Conservation (phyloP, 2,329 filamentous ascomycete species). For the Exophiala phaeomuriformis region DNA sequence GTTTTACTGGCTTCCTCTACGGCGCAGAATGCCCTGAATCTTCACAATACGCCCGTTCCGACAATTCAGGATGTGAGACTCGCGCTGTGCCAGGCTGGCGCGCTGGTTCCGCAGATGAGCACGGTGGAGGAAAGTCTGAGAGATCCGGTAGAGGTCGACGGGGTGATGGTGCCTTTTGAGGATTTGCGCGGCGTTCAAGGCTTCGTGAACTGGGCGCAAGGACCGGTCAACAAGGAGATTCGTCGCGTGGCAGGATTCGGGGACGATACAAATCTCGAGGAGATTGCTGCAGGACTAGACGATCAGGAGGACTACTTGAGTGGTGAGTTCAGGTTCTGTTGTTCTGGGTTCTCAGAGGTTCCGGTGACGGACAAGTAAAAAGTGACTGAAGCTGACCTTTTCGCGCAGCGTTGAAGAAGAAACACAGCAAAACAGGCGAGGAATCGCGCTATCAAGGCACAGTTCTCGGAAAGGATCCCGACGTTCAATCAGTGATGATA, state of each 20-base stretch:
- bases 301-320: conserved; percentile 64
- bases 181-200: conserved; percentile 69
- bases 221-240: conserved; percentile 70
- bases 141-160: conserved; percentile 40
- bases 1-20: conserved; percentile 65
- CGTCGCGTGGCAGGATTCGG: conserved; percentile 69
- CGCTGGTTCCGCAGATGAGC: conserved; percentile 61
- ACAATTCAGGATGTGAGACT: conserved; percentile 73
- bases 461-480: conserved; percentile 65
- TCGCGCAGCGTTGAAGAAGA: conserved; percentile 69
- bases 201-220: conserved; percentile 72
- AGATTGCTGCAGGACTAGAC: conserved; percentile 38
- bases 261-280: conserved; percentile 43
- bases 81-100: conserved; percentile 74
- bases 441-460: conserved; percentile 82
- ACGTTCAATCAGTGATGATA: conserved; percentile 64
- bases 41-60: conserved; percentile 58
- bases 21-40: conserved; percentile 62
- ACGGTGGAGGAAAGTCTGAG: conserved; percentile 61
- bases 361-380: conserved; percentile 1
- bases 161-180: conserved; percentile 41
- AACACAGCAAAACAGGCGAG: conserved; percentile 81
- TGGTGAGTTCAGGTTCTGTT: conserved; percentile 39
- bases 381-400: conserved; percentile 1
- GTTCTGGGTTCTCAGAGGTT: neutral